Evolutionary conservation across 495 filamentous ascomycete species (phyloP), one percentile per base, ranked within the genome.

Genomic region (Hypoxylon rickii): DNA sequence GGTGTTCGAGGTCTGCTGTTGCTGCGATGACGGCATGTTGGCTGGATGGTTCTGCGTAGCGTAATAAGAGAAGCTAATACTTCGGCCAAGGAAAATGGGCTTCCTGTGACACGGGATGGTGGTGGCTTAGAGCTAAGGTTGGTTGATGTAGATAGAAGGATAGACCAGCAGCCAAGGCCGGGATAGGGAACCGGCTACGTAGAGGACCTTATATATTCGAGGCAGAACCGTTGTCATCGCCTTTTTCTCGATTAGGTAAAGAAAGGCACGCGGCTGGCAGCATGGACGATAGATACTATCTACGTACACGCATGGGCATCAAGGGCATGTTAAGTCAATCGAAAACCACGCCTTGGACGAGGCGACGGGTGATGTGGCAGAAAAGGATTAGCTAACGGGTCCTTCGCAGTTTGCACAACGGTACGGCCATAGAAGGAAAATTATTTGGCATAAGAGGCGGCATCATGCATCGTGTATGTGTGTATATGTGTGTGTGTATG

Each of bases 401-500:
- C 53, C 65, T 67, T 70, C 63, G 63, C 66, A 74, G 70, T 74
- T 74, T 72, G 69, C 73, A 68, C 72, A 67, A 70, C 68, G 63
- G 64, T 74, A 70, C 66, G 63, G 62, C 63, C 67, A 65, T 64
- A 57, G 40, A 59, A 61, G 65, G 59, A 53, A 59, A 64, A 72
- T 70, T 73, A 73, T 62, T 67, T 60, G 67, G 59, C 56, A 64
- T 55, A 64, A 55, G 50, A 53, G 52, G 55, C 74, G 74, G 74
- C 70, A 71, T 65, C 46, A 62, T 76, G 74, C 74, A 77, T 75
- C 64, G 64, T 72, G 65, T 63, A 55, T n/a, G n/a, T n/a, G n/a
- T n/a, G n/a, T n/a, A n/a, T n/a, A n/a, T n/a, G n/a, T n/a, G n/a
- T n/a, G n/a, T n/a, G n/a, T n/a, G n/a, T n/a, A n/a, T 52, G 65